Base-by-base conservation (phyloP, 202 grass and related monocot genomes). In the Zizania palustris region DNA sequence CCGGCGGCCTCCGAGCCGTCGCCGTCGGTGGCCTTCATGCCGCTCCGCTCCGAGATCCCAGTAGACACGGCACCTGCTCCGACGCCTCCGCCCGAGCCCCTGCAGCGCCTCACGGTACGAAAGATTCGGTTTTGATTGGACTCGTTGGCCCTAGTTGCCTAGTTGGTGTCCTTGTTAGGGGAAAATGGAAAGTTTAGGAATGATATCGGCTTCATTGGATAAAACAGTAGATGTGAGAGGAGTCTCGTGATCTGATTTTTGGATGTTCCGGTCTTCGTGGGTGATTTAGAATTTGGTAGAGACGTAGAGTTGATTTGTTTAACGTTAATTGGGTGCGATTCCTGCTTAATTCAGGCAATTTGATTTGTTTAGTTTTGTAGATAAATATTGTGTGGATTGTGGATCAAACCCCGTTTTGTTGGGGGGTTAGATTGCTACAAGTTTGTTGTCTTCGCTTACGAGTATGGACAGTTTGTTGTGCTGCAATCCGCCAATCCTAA, bases 21-120 rank as follows among this genome's bases (percentile, higher is more conserved):
- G 51, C 83, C 87, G 65, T 81, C 85, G 64, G 84, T 88, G 39
- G 87, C 83, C 42, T 99, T 96, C 84, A 88, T 86, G 81, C 89
- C 81, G 16, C 85, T 96, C 13, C 80, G 63, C 45, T 86, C 86
- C 39, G 96, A 99, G 75, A 88, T 79, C 72, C 86, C 87, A 11
- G 57, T 69, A 6, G 84, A 90, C 22, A 54, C 67, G 73, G 65
- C 81, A 3, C 83, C 89, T 57, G 36, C 76, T 18, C 85, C 71
- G 12, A 5, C 12, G 43, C 33, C 60, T 56, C 72, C 83, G 55
- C 84, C 78, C 0, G 85, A 89, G 63, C 14, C 83, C 15, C 54
- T 88, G 18, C 63, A 82, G 61, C 91, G 86, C 72, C 92, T 99
- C 81, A 89, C 81, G 87, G 96, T 99, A 89, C 59, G 86, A n/a